phyloP scores from a whole-genome alignment of 2,329 filamentous ascomycete species.

The Cryphonectria radicalis region DNA sequence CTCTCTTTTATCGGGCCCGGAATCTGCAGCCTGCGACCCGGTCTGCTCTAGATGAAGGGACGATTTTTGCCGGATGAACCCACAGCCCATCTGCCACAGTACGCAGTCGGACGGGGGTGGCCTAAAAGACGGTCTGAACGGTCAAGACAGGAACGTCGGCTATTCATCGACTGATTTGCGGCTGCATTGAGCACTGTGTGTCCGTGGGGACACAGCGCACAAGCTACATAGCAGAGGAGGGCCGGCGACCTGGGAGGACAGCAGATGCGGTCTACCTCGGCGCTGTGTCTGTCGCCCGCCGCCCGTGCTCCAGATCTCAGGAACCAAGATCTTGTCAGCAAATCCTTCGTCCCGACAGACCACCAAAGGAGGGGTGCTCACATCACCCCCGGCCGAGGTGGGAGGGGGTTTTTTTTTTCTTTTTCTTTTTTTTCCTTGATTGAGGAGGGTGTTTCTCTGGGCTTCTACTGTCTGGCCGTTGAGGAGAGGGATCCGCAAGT shows the following conservation, averaged over 20 bases:
- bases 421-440: too few species aligned
- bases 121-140: slow-evolving; percentile 30
- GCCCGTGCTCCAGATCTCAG: slow-evolving; percentile 24
- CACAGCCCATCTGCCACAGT: slow-evolving; percentile 6
- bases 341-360: slow-evolving; percentile 7
- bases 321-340: slow-evolving; percentile 18
- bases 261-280: slow-evolving; percentile 17
- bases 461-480: slow-evolving; percentile 4
- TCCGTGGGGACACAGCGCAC: background rate
- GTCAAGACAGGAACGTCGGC: slow-evolving; percentile 26
- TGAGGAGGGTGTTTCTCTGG: background rate
- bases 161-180: background rate
- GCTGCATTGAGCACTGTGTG: slow-evolving; percentile 19
- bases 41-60: slow-evolving; percentile 1
- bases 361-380: slow-evolving; percentile 1
- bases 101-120: slow-evolving; percentile 7
- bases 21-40: background rate
- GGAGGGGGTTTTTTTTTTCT: background rate
- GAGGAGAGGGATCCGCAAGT: background rate
- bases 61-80: background rate
- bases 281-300: slow-evolving; percentile 16
- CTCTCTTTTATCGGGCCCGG: slow-evolving; percentile 6
- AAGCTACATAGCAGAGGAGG: background rate
- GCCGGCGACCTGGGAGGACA: background rate
- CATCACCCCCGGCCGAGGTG: background rate